Base-by-base conservation (phyloP, 225 moss, liverwort and hornwort species). In the Takakia lepidozioides region DNA sequence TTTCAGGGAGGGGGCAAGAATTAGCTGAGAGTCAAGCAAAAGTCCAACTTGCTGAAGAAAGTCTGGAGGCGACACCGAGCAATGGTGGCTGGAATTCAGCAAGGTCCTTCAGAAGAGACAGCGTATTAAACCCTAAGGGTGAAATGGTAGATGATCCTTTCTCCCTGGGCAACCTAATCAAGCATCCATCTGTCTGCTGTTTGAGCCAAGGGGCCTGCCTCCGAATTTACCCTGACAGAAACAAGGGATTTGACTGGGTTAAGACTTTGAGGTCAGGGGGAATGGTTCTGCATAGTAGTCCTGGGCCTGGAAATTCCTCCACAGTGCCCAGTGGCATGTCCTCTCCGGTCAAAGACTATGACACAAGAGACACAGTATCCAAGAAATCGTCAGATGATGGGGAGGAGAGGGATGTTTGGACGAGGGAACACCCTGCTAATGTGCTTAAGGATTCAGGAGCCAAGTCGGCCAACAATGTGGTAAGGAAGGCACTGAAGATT, bases 221-320 rank as follows among this genome's bases (percentile, higher is more conserved):
- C n/a, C n/a, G n/a, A n/a, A n/a, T 52, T 10, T 76, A 71, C 58
- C 83, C 73, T 7, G 71, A 81, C 25, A 72, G 74, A 18, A 74
- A 57, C 19, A 78, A 67, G 52, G 78, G 71, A 46, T 62, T 88
- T 15, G 86, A 93, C 38, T 93, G 88, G 86, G 70, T 93, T 8
- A 93, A 88, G 60, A 63, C 67, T 28, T 58, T 88, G 27, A 78
- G 81, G 36, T 69, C 66, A 2, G 72, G 66, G 13, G 61, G 44
- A 41, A 18, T 43, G 42, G 67, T 39, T 48, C 25, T 54, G 28
- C 67, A 63, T 28, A 39, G 52, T 23, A 37, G 40, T 44, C 45
- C 59, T 25, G 42, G 16, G 27, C 45, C 32, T 38, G 13, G 23
- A 19, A 52, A 60, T 18, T 35, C 14, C 20, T 53, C 56, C 14